These are phyloP conservation scores for Aethionema arabicum DNA, from an alignment of 345 rosid species.

Conservation along the genomic window DNA sequence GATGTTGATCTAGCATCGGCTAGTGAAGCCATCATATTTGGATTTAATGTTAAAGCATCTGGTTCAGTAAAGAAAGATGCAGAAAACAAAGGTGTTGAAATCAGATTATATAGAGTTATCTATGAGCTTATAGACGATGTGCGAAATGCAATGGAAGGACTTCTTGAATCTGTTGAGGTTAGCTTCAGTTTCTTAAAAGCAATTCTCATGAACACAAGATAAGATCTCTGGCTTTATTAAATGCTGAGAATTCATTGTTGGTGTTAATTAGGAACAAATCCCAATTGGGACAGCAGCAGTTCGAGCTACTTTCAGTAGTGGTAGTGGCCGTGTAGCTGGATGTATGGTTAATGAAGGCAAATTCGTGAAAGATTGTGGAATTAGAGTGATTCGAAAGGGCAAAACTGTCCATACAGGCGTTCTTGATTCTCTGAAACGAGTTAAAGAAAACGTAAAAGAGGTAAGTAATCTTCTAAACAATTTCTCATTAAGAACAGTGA, in stretches of 20 bases:
- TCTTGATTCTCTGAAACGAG: slow-evolving; percentile 85
- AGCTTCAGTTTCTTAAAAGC: slow-evolving; percentile 26
- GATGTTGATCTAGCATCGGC: slow-evolving; percentile 95
- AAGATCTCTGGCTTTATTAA: slow-evolving; percentile 18
- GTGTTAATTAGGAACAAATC: slow-evolving; percentile 71
- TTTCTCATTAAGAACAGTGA: neutral
- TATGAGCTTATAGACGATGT: slow-evolving; percentile 94
- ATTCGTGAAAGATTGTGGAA: slow-evolving; percentile 80
- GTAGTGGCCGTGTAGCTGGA: slow-evolving; percentile 98
- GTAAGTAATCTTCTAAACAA: slow-evolving; percentile 36
- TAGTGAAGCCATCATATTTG: slow-evolving; percentile 79
- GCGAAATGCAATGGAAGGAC: slow-evolving; percentile 98
- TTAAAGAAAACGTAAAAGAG: slow-evolving; percentile 92
- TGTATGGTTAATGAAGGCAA: slow-evolving; percentile 96
- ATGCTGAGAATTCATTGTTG: slow-evolving; percentile 37
- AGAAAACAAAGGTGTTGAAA: slow-evolving; percentile 89
- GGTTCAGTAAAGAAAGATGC: slow-evolving; percentile 83
- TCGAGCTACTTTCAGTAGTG: slow-evolving; percentile 91
- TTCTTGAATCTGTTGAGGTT: slow-evolving; percentile 87
- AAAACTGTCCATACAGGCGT: slow-evolving; percentile 64
- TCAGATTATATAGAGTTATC: slow-evolving; percentile 82
- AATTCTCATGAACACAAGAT: slow-evolving; percentile 8
- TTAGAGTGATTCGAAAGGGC: slow-evolving; percentile 66
- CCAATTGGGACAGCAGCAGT: slow-evolving; percentile 82
- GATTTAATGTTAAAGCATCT: slow-evolving; percentile 80